These are phyloP conservation scores for Yamadazyma dendronema DNA, from an alignment of 1,139 yeast species.

Conservation along the genomic window DNA sequence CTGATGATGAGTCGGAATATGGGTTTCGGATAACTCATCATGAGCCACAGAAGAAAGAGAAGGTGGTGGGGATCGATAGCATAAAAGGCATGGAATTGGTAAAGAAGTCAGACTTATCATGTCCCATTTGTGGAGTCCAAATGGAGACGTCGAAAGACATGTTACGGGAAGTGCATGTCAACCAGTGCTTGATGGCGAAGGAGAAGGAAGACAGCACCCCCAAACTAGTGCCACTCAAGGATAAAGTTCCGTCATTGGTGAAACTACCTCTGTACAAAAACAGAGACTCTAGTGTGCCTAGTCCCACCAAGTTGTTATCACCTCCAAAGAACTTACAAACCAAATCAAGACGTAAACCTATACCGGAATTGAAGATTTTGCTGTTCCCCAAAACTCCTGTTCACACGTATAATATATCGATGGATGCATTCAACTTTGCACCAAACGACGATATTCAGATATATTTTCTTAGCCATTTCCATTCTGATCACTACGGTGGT, in stretches of 20 bases:
- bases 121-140: slow-evolving; percentile 20
- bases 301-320: slow-evolving; percentile 16
- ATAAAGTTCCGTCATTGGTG: slow-evolving; percentile 9
- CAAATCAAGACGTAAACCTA: slow-evolving; percentile 29
- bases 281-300: slow-evolving; percentile 9
- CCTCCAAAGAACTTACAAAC: slow-evolving; percentile 17
- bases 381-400: slow-evolving; percentile 31
- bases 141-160: slow-evolving; percentile 11
- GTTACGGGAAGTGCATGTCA: slow-evolving; percentile 10
- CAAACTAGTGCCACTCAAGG: slow-evolving; percentile 1
- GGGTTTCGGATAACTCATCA: slow-evolving; percentile 11
- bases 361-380: slow-evolving; percentile 57
- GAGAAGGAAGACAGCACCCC: neutral
- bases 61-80: slow-evolving; percentile 10
- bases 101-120: slow-evolving; percentile 5
- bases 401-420: slow-evolving; percentile 41
- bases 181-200: slow-evolving; percentile 8
- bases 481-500: slow-evolving; percentile 92
- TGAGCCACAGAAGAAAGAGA: slow-evolving; percentile 9
- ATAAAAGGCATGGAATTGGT: slow-evolving; percentile 11
- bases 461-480: slow-evolving; percentile 79
- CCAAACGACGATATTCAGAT: slow-evolving; percentile 44
- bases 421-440: slow-evolving; percentile 67
- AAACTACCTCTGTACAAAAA: slow-evolving; percentile 16
- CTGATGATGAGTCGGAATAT: slow-evolving; percentile 13